Percentiles rank a stretch among this genome's conserved stretches.
Conservation (phyloP, 1,139 yeast species). For the Yamadazyma taylorii region DNA sequence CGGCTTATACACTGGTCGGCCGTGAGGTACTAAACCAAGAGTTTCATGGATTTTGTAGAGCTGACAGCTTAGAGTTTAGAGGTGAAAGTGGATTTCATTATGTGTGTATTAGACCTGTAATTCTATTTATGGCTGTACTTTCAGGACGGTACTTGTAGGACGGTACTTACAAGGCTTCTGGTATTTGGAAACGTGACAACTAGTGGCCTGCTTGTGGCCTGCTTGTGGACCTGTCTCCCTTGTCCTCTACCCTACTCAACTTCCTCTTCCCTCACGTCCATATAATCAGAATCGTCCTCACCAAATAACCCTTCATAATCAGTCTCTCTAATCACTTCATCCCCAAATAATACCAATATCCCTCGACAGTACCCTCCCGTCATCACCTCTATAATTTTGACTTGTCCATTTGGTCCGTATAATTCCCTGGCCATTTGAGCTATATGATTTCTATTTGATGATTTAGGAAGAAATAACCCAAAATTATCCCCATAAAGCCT, state of each 20-base stretch:
- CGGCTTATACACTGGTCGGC: no score
- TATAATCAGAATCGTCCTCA: not conserved
- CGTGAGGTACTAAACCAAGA: not conserved
- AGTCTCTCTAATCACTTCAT: slow-evolving; percentile 7
- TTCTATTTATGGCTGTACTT: no score
- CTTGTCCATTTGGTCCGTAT: slow-evolving; percentile 43
- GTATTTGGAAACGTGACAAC: no score
- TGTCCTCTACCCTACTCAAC: no score
- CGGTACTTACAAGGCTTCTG: no score
- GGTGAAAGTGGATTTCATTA: no score
- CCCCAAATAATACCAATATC: slow-evolving; percentile 60
- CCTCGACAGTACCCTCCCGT: slow-evolving; percentile 52
- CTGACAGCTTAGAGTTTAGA: no score
- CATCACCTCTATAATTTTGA: slow-evolving; percentile 50
- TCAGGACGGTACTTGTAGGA: no score
- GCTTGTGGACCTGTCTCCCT: no score
- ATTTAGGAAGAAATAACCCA: slow-evolving; percentile 76
- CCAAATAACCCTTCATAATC: slow-evolving; percentile 11
- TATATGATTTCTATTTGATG: slow-evolving; percentile 60
- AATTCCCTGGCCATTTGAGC: slow-evolving; percentile 45
- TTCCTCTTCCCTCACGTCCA: not conserved
- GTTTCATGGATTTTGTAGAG: not conserved
- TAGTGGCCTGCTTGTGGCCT: no score
- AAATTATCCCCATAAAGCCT: slow-evolving; percentile 49
- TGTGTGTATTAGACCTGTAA: no score